These are phyloP conservation scores for Diaporthe sp. DNA, from an alignment of 2,329 filamentous ascomycete species.

Conservation along the genomic window DNA sequence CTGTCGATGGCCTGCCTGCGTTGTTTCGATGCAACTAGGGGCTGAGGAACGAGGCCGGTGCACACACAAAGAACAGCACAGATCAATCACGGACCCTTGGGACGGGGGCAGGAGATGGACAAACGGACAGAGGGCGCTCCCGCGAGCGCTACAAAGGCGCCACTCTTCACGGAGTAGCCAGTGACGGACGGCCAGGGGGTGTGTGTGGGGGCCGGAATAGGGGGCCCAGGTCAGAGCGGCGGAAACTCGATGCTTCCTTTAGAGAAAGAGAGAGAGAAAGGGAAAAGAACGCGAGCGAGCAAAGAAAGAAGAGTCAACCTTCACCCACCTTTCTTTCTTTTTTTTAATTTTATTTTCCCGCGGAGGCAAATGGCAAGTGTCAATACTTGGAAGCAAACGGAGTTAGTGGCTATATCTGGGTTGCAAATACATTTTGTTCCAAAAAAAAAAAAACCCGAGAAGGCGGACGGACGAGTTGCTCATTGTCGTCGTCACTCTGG, in stretches of 20 bases:
- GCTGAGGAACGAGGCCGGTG: background rate
- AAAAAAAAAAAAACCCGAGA: background rate
- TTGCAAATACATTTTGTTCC: slow-evolving; percentile 40
- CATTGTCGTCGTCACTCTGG: background rate
- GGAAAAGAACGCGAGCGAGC: slow-evolving; percentile 28
- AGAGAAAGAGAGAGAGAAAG: background rate
- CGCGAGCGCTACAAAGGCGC: background rate
- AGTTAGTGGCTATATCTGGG: slow-evolving; percentile 43
- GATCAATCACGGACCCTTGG: slow-evolving; percentile 12
- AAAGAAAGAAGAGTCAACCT: slow-evolving; percentile 14
- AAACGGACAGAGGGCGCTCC: background rate
- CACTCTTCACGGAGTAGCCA: background rate
- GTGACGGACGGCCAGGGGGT: background rate
- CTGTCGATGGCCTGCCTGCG: background rate
- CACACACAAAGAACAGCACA: slow-evolving; percentile 13
- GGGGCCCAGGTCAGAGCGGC: background rate
- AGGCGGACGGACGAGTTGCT: background rate
- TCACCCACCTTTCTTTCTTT: slow-evolving; percentile 7
- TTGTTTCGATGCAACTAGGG: background rate
- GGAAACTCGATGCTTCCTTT: slow-evolving; percentile 15
- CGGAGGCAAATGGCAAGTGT: slow-evolving; percentile 40
- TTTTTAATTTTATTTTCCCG: slow-evolving; percentile 22
- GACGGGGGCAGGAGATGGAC: background rate
- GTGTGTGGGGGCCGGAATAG: background rate
- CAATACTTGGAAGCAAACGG: slow-evolving; percentile 41